Evolutionary conservation across 768 basidiomycete genomes (phyloP), one percentile per base, ranked within the genome.

Genomic region (Tephrocybe sp.): DNA sequence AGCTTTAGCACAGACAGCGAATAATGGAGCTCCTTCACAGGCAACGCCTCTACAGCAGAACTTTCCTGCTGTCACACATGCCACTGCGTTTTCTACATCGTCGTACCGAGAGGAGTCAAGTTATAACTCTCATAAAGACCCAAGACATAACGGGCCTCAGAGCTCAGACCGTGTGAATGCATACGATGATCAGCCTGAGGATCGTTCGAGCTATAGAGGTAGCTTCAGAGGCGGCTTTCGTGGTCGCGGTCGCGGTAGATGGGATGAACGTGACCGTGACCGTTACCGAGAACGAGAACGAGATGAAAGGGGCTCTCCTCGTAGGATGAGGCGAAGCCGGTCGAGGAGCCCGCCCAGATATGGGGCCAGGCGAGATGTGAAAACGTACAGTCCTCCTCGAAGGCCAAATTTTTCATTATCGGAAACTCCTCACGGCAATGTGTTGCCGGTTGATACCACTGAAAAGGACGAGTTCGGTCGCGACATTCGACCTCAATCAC

Each of bases 391-490:
- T 63, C 86, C 86, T 53, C 78, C 83, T 52, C 69, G 70, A 48
- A 75, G 77, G 57, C 71, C 74, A 39, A 62, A 71, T 36, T 60
- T 68, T 47, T 60, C 69, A 25, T 58, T 63, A 27, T 38, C 58
- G 45, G 45, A 27, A 38, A 24, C 65, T 47, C 59, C 56, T 42
- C 60, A 55, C 55, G 53, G 64, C 58, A 57, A 64, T 47, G 47
- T 61, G 32, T 27, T 60, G 19, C 55, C 48, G 38, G 62, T 55
- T 55, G 44, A 61, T 41, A 62, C 61, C 18, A 80, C 64, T n/a
- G 83, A 71, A 49, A 89, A 83, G 68, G 89, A 92, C 77, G 89
- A 92, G 67, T 92, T 92, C 68, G 89, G 90, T 57, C 84, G 90
- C 59, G 89, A 92, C 64, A 76, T 90, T 61, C 78, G 89, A 59